These are phyloP conservation scores for Backusella morwellensis DNA, from an alignment of 192 early-diverging fungal genomes.

Conservation along the genomic window DNA sequence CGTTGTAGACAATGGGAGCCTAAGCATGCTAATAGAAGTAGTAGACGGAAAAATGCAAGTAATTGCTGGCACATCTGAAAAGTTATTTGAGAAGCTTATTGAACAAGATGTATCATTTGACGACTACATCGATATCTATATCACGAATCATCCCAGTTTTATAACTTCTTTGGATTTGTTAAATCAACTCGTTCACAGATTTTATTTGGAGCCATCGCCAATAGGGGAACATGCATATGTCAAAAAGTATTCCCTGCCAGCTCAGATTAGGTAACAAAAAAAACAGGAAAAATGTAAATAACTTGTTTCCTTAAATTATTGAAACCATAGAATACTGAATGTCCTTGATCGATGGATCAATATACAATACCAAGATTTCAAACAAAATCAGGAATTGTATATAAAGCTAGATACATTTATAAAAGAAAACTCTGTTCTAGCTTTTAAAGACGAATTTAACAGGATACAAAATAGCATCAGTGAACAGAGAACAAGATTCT, in stretches of 20 bases:
- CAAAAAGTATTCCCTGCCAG: slow-evolving; percentile 42
- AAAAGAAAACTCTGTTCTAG: slow-evolving; percentile 36
- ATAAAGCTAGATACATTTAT: slow-evolving; percentile 51
- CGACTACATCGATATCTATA: slow-evolving; percentile 66
- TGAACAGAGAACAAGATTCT: slow-evolving; percentile 4
- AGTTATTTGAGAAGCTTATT: slow-evolving; percentile 52
- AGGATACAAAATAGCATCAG: slow-evolving; percentile 7
- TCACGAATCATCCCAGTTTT: slow-evolving; percentile 61
- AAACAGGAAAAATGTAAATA: too few relatives aligned
- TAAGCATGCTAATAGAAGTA: slow-evolving; percentile 61
- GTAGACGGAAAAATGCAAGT: slow-evolving; percentile 49
- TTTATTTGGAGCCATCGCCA: slow-evolving; percentile 45
- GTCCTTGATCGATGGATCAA: slow-evolving; percentile 63
- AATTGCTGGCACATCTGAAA: slow-evolving; percentile 60
- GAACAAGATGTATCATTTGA: slow-evolving; percentile 68
- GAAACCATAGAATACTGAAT: slow-evolving; percentile 47
- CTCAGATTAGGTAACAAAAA: slow-evolving; percentile 52
- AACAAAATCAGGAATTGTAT: slow-evolving; percentile 34
- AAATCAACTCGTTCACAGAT: slow-evolving; percentile 56
- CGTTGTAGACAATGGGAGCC: slow-evolving; percentile 49
- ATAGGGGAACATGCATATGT: slow-evolving; percentile 43
- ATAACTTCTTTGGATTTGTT: slow-evolving; percentile 54
- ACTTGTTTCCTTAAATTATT: background rate
- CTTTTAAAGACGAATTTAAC: slow-evolving; percentile 41
- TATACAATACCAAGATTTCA: slow-evolving; percentile 62